A percentile compares a stretch with the other conserved stretches of the same genome.
Conservation (phyloP, 2,329 filamentous ascomycete species). For the Trichoderma simmonsii region DNA sequence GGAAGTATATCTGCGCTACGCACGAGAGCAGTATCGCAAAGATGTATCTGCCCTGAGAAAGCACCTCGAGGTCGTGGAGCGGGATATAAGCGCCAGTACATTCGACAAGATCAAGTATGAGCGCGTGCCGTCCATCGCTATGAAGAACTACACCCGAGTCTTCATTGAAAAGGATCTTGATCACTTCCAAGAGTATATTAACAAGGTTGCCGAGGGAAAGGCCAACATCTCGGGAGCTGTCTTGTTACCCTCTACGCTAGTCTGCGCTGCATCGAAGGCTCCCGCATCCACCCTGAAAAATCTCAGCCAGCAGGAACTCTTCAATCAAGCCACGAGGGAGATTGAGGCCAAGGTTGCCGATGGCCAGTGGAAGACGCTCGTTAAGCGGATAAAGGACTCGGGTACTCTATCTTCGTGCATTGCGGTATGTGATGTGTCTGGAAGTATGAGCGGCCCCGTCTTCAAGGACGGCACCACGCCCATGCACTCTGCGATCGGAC, state of each 20-base stretch:
- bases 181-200: constrained; percentile 49
- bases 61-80: constrained; percentile 52
- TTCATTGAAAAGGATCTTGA: constrained; percentile 51
- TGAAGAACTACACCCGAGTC: constrained; percentile 48
- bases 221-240: constrained; percentile 54
- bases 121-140: constrained; percentile 54
- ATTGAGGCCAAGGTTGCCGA: constrained; percentile 40
- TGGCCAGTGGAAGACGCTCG: constrained; percentile 55
- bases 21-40: constrained; percentile 52
- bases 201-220: constrained; percentile 46
- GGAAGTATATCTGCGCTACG: constrained; percentile 51
- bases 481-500: constrained; percentile 52
- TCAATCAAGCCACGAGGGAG: constrained; percentile 30
- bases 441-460: constrained; percentile 43
- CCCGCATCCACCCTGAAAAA: not conserved
- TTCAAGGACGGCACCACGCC: constrained; percentile 47
- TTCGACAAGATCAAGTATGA: constrained; percentile 54
- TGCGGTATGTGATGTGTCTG: constrained; percentile 57
- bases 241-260: constrained; percentile 50
- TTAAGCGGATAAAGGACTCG: constrained; percentile 55
- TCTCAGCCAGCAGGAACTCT: constrained; percentile 20
- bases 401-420: constrained; percentile 52
- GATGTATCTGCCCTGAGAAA: constrained; percentile 51
- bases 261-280: constrained; percentile 28
- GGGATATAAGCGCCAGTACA: constrained; percentile 44